Base-by-base conservation (phyloP, 768 basidiomycete genomes). In the Leccinum arenicola region DNA sequence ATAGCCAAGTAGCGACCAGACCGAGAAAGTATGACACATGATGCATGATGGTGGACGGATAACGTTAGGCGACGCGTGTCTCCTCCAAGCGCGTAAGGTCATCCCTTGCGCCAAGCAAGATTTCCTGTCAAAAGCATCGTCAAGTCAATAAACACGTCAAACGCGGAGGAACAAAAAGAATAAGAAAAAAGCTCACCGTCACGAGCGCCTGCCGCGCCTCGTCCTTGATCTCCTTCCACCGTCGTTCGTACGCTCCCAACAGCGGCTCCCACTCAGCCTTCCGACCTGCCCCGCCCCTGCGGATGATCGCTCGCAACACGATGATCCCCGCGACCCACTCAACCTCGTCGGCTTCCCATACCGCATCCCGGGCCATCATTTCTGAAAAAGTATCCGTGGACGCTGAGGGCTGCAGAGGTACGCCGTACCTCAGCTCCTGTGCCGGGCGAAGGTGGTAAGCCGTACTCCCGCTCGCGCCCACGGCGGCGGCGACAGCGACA, bases 171-270 rank as follows among this genome's bases (percentile, higher is more conserved):
- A 7, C 17, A 7, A 40, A 0, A 2, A 6, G 25, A 14, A 25
- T 1, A 25, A 25, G 25, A 3, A 25, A 25, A 36, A 50, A n/a
- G 62, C 80, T 64, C 48, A 83, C 85, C 57, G 83, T 82, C 14
- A 85, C 85, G 61, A 85, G 76, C 1, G 80, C 79, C 69, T 87
- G 85, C 60, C 85, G 73, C 14, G 83, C 78, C 69, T 87, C 85
- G 64, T 87, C 85, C 67, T 84, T 84, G 60, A 87, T 86, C 68
- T 87, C 85, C 67, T 86, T 87, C 85, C 85, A 87, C 55, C 84
- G 72, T n/a, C 79, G 75, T 65, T 87, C 85, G 66, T 87, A 87
- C 7, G 77, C 80, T 45, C 78, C 74, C 67, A 86, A 55, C 21
- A 87, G 64, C 31, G 80, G 80, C 55, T 81, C 83, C 65, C 84